Base-by-base conservation (phyloP, 306 rosid species). In the Trifolium subterraneum region DNA sequence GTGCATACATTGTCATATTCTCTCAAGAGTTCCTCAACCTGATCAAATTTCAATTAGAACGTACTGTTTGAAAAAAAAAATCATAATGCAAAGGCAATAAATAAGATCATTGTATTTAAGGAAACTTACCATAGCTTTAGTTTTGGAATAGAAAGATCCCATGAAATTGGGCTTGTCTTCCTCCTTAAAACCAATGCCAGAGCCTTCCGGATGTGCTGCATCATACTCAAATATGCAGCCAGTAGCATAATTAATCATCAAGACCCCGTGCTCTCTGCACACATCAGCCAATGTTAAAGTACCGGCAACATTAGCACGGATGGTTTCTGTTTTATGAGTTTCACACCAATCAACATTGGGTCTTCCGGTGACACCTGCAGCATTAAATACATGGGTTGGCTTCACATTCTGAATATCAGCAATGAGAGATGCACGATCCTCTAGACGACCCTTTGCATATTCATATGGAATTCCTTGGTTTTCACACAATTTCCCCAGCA, bases 281-380 rank as follows among this genome's bases (percentile, higher is more conserved):
- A 89, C 88, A 79, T 89, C 97, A 52, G 94, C 97, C 74, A 91
- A 72, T 67, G 94, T 91, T 65, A 91, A 86, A 70, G 94, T 87
- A 15, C 97, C 94, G 15, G 83, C 87, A 15, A 91, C 97, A 81
- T 89, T 91, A 56, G 87, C 12, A 0, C 94, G 88, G 54, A 91
- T 89, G 60, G 94, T 89, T 81, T 91, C 97, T 0, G 97, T 67
- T 69, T 89, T 91, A 48, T 91, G 97, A 72, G 89, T 81, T 74
- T 91, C 97, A 4, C 93, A 90, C 96, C 96, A 90, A 75, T 90
- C 93, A 15, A 90, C 96, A 79, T 90, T 90, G 47, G 93, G 93
- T 80, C 93, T 87, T 36, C 96, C 96, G 20, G 96, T 91, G 72
- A 91, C 90, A 25, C 97, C 94, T 29, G 97, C 94, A 77, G 97